These are phyloP conservation scores for Jatropha curcas DNA, from an alignment of 345 rosid species.

Conservation along the genomic window DNA sequence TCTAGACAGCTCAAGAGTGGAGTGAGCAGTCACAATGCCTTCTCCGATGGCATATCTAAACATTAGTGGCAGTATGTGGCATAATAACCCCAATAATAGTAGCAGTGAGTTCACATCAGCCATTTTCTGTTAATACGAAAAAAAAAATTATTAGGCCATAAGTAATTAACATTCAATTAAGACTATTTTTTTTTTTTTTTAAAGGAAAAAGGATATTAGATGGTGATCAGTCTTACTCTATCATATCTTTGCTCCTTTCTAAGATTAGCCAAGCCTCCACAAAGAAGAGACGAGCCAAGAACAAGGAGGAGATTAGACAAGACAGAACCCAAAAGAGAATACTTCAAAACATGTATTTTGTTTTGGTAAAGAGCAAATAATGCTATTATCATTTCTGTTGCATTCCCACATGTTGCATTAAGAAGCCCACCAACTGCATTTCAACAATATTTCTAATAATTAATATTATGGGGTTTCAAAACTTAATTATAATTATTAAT, in stretches of 20 bases:
- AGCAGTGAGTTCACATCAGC: conserved; percentile 80
- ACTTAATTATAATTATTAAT: too few relatives aligned
- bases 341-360: conserved; percentile 74
- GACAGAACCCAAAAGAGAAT: conserved; percentile 82
- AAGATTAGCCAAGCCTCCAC: conserved; percentile 80
- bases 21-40: conserved; percentile 25
- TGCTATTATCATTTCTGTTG: conserved; percentile 90
- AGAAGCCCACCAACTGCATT: conserved; percentile 86
- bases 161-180: too few relatives aligned
- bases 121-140: conserved; percentile 56
- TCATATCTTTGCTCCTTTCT: conserved; percentile 74
- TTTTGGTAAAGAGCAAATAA: conserved; percentile 67
- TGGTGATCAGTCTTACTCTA: conserved; percentile 42
- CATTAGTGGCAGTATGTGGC: conserved; percentile 76
- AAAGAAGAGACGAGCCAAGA: conserved; percentile 80
- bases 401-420: conserved; percentile 97
- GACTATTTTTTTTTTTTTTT: too few relatives aligned
- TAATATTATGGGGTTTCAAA: too few relatives aligned
- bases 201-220: too few relatives aligned
- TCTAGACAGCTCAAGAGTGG: conserved; percentile 64
- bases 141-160: background rate
- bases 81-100: conserved; percentile 68
- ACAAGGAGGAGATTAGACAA: conserved; percentile 90
- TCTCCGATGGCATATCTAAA: conserved; percentile 44
- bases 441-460: too few relatives aligned